Evolutionary conservation across 2,329 filamentous ascomycete species (phyloP).

Genomic region (Stemphylium lycopersici): DNA sequence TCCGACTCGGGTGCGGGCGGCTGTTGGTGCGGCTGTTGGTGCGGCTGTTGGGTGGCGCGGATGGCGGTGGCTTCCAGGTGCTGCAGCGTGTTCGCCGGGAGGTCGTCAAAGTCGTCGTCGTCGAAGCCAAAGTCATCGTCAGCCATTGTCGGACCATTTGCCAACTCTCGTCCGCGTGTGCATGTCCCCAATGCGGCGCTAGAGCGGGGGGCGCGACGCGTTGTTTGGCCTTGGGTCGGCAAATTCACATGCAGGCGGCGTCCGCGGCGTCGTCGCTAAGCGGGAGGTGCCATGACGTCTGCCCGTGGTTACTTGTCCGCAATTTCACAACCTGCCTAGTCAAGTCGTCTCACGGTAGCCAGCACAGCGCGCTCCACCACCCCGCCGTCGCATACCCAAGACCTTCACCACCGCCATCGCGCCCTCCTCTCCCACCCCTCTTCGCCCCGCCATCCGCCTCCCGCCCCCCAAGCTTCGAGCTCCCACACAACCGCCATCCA

Average conservation of each 20-base stretch:
- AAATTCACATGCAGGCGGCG: conserved; percentile 18
- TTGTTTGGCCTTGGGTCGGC: conserved; percentile 9
- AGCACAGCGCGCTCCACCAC: conserved; percentile 5
- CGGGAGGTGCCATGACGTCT: conserved; percentile 21
- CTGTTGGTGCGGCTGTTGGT: neutral
- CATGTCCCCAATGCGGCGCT: conserved; percentile 14
- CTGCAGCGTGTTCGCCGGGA: conserved; percentile 53
- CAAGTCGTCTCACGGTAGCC: conserved; percentile 1
- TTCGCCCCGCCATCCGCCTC: neutral
- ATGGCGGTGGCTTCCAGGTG: conserved; percentile 54
- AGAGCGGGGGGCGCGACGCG: conserved; percentile 15
- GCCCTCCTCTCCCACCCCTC: conserved; percentile 1
- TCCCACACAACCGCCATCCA: conserved; percentile 7
- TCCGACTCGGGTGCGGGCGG: conserved; percentile 33
- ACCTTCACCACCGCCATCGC: neutral
- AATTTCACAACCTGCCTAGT: conserved; percentile 15
- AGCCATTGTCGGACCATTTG: conserved; percentile 35
- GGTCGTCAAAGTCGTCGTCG: conserved; percentile 54
- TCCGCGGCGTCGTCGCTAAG: conserved; percentile 2
- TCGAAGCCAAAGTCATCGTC: conserved; percentile 55
- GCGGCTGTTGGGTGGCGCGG: conserved; percentile 44
- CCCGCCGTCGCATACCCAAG: conserved; percentile 10
- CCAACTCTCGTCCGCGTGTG: neutral
- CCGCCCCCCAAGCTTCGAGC: neutral
- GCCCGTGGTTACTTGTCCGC: conserved; percentile 13